These are phyloP conservation scores for Scedosporium dehoogii DNA, from an alignment of 2,329 filamentous ascomycete species.

Conservation along the genomic window DNA sequence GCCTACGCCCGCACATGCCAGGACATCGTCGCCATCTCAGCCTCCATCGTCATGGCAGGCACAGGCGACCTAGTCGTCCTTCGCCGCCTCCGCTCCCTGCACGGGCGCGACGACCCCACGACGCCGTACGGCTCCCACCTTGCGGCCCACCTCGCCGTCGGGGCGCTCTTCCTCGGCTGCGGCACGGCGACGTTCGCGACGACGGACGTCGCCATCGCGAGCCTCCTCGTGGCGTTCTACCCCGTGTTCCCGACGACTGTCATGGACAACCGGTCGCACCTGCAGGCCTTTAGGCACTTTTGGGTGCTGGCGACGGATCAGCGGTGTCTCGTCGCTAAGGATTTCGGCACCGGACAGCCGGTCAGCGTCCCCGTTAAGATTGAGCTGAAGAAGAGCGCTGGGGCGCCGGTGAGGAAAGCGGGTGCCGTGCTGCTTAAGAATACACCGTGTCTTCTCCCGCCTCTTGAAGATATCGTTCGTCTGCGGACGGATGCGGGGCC, in stretches of 20 bases:
- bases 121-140: slow-evolving; percentile 91
- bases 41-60: slow-evolving; percentile 87
- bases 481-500: slow-evolving; percentile 52
- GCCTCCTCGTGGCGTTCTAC: slow-evolving; percentile 85
- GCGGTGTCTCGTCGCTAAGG: slow-evolving; percentile 78
- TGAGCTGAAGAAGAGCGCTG: slow-evolving; percentile 33
- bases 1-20: slow-evolving; percentile 85
- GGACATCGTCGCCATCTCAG: slow-evolving; percentile 72
- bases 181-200: slow-evolving; percentile 89
- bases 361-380: slow-evolving; percentile 64
- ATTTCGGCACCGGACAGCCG: slow-evolving; percentile 73
- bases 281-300: slow-evolving; percentile 93
- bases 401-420: slow-evolving; percentile 13
- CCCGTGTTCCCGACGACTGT: slow-evolving; percentile 83
- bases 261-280: slow-evolving; percentile 86
- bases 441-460: slow-evolving; percentile 53
- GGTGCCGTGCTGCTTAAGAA: slow-evolving; percentile 27
- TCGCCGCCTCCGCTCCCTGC: slow-evolving; percentile 74
- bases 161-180: slow-evolving; percentile 81
- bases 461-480: slow-evolving; percentile 50
- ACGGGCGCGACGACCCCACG: slow-evolving; percentile 74
- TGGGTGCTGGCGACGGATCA: slow-evolving; percentile 92
- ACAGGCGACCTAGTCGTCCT: slow-evolving; percentile 83
- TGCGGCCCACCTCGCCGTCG: slow-evolving; percentile 84
- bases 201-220: slow-evolving; percentile 75